Conservation (phyloP, 306 rosid species). For the Arachis stenosperma region DNA sequence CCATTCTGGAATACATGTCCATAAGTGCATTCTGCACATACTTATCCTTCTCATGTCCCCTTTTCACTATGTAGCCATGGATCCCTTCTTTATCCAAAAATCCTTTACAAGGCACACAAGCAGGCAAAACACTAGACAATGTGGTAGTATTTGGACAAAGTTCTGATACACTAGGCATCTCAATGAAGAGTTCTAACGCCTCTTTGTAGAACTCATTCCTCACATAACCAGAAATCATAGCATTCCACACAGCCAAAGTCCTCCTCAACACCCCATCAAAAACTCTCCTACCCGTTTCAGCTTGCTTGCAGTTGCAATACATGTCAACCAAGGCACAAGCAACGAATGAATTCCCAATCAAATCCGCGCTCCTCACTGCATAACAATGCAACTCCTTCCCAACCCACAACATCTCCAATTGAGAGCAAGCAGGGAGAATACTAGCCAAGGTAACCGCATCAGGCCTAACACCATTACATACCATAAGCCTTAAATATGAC, state of each 20-base stretch:
- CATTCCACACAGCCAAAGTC: conserved; percentile 71
- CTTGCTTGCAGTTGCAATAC: conserved; percentile 76
- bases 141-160: conserved; percentile 66
- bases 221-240: conserved; percentile 77
- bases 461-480: conserved; percentile 58
- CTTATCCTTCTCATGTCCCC: conserved; percentile 62
- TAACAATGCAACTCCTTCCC: conserved; percentile 76
- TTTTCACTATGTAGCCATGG: conserved; percentile 69
- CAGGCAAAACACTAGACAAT: conserved; percentile 74
- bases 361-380: conserved; percentile 54
- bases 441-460: conserved; percentile 82
- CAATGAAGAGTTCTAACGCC: conserved; percentile 67
- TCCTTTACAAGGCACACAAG: conserved; percentile 54
- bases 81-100: conserved; percentile 62
- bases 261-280: conserved; percentile 52
- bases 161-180: conserved; percentile 53
- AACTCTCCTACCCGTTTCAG: conserved; percentile 60
- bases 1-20: conserved; percentile 84
- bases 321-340: conserved; percentile 84
- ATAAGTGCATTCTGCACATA: conserved; percentile 80
- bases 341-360: conserved; percentile 67
- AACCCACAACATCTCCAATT: conserved; percentile 62
- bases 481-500: conserved; percentile 51
- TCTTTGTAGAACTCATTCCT: conserved; percentile 64
- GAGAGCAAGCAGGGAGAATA: conserved; percentile 83